These are phyloP conservation scores for Naganishia onofrii DNA, from an alignment of 768 basidiomycete genomes.

Conservation along the genomic window DNA sequence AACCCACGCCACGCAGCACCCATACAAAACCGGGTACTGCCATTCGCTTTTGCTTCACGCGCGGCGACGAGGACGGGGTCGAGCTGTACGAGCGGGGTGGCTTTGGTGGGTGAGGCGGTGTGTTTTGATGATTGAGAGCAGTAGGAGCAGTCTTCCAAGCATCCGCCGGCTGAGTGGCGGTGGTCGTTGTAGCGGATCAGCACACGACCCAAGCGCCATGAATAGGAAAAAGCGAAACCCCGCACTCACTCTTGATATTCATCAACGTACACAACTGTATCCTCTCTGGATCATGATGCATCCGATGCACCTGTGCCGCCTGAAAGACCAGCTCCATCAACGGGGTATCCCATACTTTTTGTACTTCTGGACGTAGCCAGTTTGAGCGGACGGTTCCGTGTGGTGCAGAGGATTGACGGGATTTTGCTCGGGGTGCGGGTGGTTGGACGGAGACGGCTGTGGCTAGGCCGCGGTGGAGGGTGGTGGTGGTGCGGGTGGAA, in stretches of 20 bases:
- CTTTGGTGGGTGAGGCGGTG: conserved; percentile 74
- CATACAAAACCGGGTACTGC: conserved; percentile 98
- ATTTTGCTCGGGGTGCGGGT: background rate
- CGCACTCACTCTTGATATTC: conserved; percentile 89
- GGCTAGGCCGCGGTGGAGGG: background rate
- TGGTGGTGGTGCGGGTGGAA: background rate
- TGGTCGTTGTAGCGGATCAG: no score
- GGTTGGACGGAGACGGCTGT: background rate
- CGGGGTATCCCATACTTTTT: conserved; percentile 77
- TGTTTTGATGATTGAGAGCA: conserved; percentile 97
- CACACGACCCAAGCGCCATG: no score
- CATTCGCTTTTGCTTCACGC: conserved; percentile 88
- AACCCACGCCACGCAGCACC: conserved; percentile 97
- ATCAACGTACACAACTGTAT: conserved; percentile 94
- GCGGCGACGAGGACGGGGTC: conserved; percentile 92
- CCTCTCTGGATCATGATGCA: conserved; percentile 81
- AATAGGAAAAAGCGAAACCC: no score
- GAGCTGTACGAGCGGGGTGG: conserved; percentile 78
- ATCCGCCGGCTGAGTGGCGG: conserved; percentile 87
- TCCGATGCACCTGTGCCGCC: conserved; percentile 77
- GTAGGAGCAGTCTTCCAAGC: conserved; percentile 95
- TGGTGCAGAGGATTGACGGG: background rate
- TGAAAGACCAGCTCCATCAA: conserved; percentile 84
- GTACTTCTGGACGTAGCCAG: conserved; percentile 78
- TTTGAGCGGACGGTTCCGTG: conserved; percentile 59